Percentiles rank a stretch among this genome's conserved stretches.
phyloP scores from a whole-genome alignment of 371 early-diverging fungal genomes.

The Rhizomucor miehei region DNA sequence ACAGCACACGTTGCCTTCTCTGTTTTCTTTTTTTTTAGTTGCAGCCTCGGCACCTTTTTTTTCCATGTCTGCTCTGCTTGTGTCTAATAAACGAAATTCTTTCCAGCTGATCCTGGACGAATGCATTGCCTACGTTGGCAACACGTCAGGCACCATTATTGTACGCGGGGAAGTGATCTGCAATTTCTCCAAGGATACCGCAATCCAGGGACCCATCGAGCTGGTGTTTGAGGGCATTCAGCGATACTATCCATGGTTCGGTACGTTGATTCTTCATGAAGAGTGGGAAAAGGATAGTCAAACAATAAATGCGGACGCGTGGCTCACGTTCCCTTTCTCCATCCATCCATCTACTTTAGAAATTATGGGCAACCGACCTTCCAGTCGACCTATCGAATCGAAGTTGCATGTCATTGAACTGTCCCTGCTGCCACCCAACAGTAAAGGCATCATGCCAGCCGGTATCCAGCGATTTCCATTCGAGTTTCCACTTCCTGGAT shows the following conservation, averaged over 20 bases:
- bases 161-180: constrained; percentile 44
- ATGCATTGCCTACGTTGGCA: constrained; percentile 28
- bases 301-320: too few species aligned
- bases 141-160: constrained; percentile 29
- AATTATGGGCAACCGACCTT: constrained; percentile 22
- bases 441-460: constrained; percentile 38
- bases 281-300: neutral
- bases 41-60: too few species aligned
- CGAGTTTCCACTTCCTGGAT: constrained; percentile 40
- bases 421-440: constrained; percentile 35
- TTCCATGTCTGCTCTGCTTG: too few species aligned
- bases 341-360: too few species aligned
- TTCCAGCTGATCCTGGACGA: constrained; percentile 35
- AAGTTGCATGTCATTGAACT: constrained; percentile 34
- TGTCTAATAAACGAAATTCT: neutral
- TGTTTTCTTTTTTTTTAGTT: too few species aligned
- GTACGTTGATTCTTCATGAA: constrained; percentile 15
- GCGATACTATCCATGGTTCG: constrained; percentile 33
- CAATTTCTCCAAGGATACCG: constrained; percentile 31
- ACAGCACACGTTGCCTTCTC: too few species aligned
- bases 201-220: constrained; percentile 40
- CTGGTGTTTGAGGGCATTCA: constrained; percentile 40
- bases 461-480: constrained; percentile 44
- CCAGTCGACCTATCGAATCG: constrained; percentile 28
- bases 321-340: too few species aligned